Percentiles rank a stretch among this genome's conserved stretches.
These are phyloP conservation scores for Euphorbia pulcherrima DNA, from an alignment of 345 rosid genomes.

Conservation along the genomic window DNA sequence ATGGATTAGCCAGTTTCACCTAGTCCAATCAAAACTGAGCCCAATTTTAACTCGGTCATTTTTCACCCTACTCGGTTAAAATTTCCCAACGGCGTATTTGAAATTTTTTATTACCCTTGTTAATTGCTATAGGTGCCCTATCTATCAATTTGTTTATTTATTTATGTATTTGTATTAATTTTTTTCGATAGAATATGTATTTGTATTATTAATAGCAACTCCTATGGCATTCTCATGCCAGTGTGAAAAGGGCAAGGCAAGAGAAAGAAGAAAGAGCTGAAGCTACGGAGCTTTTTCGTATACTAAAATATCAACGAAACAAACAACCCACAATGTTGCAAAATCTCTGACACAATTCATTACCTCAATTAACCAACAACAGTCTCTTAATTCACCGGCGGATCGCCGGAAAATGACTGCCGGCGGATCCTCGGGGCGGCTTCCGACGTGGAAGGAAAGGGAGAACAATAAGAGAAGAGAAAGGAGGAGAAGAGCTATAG, in stretches of 20 bases:
- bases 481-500: conserved; percentile 35
- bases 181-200: too few relatives aligned
- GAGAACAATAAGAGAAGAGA: conserved; percentile 35
- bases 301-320: conserved; percentile 14
- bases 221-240: neutral
- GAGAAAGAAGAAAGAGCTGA: neutral
- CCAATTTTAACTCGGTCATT: too few relatives aligned
- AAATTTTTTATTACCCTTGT: too few relatives aligned
- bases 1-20: too few relatives aligned
- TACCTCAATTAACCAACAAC: neutral
- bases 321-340: too few relatives aligned
- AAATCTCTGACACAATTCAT: conserved; percentile 10
- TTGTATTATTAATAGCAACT: neutral
- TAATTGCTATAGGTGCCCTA: too few relatives aligned
- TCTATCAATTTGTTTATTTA: too few relatives aligned
- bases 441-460: conserved; percentile 33
- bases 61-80: too few relatives aligned
- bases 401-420: conserved; percentile 26
- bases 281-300: conserved; percentile 3
- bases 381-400: neutral
- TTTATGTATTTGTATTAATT: too few relatives aligned
- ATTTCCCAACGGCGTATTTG: too few relatives aligned
- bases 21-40: too few relatives aligned
- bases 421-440: conserved; percentile 31
- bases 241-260: conserved; percentile 2